These are phyloP conservation scores for Digitaria exilis DNA, from an alignment of 202 grass and related monocot species.

Conservation along the genomic window DNA sequence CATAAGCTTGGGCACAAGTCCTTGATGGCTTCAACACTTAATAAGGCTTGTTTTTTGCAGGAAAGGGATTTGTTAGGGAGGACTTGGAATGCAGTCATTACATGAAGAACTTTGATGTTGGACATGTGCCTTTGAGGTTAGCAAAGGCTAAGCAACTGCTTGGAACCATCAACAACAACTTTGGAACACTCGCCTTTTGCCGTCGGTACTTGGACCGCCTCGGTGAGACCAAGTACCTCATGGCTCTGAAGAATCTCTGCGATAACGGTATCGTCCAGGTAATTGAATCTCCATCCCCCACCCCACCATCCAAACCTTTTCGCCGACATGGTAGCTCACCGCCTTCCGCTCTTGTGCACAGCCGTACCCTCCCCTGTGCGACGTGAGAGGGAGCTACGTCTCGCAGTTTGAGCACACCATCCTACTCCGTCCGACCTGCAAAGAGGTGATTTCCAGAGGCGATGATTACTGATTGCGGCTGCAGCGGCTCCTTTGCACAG, in stretches of 20 bases:
- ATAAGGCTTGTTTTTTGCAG: conserved; percentile 43
- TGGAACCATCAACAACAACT: conserved; percentile 89
- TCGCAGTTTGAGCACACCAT: conserved; percentile 99
- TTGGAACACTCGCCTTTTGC: conserved; percentile 92
- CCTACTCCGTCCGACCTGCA: conserved; percentile 89
- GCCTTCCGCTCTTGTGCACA: conserved; percentile 27
- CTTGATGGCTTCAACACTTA: conserved; percentile 11
- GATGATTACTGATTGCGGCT: conserved; percentile 68
- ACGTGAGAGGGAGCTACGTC: conserved; percentile 91
- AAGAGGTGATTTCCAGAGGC: conserved; percentile 95
- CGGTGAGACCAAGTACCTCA: conserved; percentile 95
- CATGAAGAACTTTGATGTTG: conserved; percentile 98
- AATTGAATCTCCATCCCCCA: neutral
- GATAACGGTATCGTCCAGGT: conserved; percentile 91
- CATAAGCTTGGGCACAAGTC: neutral
- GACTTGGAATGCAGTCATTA: conserved; percentile 98
- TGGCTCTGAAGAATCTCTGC: conserved; percentile 96
- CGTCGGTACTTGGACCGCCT: conserved; percentile 87
- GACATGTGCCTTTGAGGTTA: conserved; percentile 82
- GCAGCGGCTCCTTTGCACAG: neutral
- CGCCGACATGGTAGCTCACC: neutral
- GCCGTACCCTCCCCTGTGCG: conserved; percentile 85
- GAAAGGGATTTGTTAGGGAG: conserved; percentile 95
- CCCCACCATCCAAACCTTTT: neutral
- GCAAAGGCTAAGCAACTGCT: conserved; percentile 91